Evolutionary conservation across 2,329 filamentous ascomycete genomes (phyloP), one percentile per base, ranked within the genome.

Genomic region (Dryadomyces quercivorus): DNA sequence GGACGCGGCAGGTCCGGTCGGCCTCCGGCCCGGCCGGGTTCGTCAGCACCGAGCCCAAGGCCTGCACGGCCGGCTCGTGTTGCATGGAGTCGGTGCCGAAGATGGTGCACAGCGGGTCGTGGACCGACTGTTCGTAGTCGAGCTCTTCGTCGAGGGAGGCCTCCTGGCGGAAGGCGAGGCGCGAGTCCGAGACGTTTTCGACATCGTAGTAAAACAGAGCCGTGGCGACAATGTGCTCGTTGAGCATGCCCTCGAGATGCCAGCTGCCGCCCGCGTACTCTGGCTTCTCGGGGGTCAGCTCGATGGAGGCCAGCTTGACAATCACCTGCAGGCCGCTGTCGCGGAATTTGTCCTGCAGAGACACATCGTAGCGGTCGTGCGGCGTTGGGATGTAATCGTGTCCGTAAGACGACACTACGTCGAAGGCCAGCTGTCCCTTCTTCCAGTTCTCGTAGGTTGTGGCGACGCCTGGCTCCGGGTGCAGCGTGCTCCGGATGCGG

Each of bases 281-380:
- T 0, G 78, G 75, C 36, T 77, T 74, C 7, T 77, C 74, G 0
- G 79, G 79, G 0, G 73, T 78, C 1, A 84, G 69, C 44, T 81
- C 71, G 50, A 84, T 75, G 31, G 71, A 75, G 0, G 77, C 72
- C 57, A 86, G 69, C 61, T 84, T 82, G 20, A 84, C 73, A 49
- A 85, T 80, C 42, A 85, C 65, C 59, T 86, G 82, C 3, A 85
- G 61, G 2, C 75, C 74, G 6, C 64, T 63, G 1, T 70, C 61
- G 9, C 63, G 58, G 56, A 65, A 66, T 26, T 54, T 56, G 8
- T 63, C 52, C 12, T 58, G 44, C n/a, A 66, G 57, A 12, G 38
- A 9, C 10, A 63, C 59, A 5, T 55, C 43, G 22, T 26, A 21
- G 21, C 51, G 52, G 18, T 18, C 51, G 16, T n/a, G n/a, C n/a